phyloP scores from a whole-genome alignment of 306 rosid species.

The Malus orientalis region DNA sequence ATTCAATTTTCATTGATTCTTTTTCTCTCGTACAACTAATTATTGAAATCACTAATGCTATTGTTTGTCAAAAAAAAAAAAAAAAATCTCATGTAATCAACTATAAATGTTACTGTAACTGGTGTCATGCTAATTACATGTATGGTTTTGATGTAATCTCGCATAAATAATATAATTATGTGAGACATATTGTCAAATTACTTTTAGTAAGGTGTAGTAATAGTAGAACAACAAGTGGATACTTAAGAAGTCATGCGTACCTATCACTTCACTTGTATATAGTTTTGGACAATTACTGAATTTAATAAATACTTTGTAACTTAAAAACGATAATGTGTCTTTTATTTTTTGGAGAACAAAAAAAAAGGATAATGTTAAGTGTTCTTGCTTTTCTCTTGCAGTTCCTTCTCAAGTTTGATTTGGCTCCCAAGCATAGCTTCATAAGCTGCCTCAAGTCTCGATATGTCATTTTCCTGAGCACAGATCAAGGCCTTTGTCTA shows the following conservation, averaged over 20 bases:
- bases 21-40: too few relatives aligned
- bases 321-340: not conserved
- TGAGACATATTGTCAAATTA: not conserved
- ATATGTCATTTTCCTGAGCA: too few relatives aligned
- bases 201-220: not conserved
- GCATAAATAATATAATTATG: not conserved
- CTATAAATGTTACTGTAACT: not conserved
- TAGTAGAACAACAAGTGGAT: not conserved
- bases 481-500: too few relatives aligned
- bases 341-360: too few relatives aligned
- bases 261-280: not conserved
- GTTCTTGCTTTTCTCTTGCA: not conserved
- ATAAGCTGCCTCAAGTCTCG: too few relatives aligned
- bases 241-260: not conserved
- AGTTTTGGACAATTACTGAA: not conserved
- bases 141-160: not conserved
- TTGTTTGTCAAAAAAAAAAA: too few relatives aligned
- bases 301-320: not conserved
- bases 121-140: not conserved
- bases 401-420: too few relatives aligned
- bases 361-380: not conserved
- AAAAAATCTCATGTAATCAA: not conserved
- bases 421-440: too few relatives aligned
- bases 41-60: too few relatives aligned
- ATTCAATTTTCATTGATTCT: fast-evolving